Base-by-base conservation (phyloP, 495 filamentous ascomycete genomes). In the Penicillium dipodomyicola region DNA sequence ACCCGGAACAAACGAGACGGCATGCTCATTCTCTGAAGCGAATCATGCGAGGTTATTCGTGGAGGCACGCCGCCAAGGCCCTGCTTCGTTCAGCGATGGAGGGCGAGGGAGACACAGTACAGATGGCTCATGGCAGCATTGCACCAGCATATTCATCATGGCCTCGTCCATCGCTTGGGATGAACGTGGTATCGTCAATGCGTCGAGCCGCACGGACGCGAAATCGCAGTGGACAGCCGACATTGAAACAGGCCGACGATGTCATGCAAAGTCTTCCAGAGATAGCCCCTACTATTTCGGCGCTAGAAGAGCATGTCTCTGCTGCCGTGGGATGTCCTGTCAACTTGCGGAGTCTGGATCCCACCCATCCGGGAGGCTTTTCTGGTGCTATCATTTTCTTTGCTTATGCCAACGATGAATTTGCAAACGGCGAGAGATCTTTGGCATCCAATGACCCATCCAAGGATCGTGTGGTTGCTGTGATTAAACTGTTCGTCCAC, bases 21-120 rank as follows among this genome's bases (percentile, higher is more conserved):
- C 43, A 46, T 17, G 43, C 23, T 10, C 23, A 23, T 6, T 46
- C 43, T 9, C 23, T 46, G 9, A 23, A 46, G 15, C 22, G 43
- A 10, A 46, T 46, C 43, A 46, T 46, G 43, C 43, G 43, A 46
- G 12, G 43, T n/a, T 46, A 46, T 27, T 46, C 43, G 6, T 46
- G 43, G 43, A 46, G n/a, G n/a, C 43, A 46, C 5, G 43, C 23
- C 15, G 23, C 43, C 7, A 46, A 46, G 20, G 43, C 43, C 4
- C 25, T 46, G 23, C 43, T 46, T 46, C 43, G 43, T 14, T 46
- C 43, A 23, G 43, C 43, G 14, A 46, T 46, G 43, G 43, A 46
- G 8, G 23, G 22, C 3, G 43, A 46, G 23, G 43, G 43, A 17
- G 23, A 46, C n/a, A 46, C 43, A 6, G 43, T 46, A 6, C 23